phyloP scores from a whole-genome alignment of 441 rosid species.

The Adansonia gregorii region DNA sequence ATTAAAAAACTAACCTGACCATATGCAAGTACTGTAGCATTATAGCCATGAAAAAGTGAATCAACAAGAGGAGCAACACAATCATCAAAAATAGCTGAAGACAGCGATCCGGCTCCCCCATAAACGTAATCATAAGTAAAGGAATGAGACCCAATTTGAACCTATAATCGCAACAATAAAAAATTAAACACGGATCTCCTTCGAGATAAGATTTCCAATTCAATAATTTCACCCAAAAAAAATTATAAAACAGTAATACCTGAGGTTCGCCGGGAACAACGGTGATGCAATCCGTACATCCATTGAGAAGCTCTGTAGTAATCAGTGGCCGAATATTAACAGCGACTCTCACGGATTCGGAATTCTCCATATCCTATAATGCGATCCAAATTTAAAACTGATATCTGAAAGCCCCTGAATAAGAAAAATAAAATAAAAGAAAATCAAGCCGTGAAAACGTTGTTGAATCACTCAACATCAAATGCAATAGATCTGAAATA shows the following conservation, averaged over 20 bases:
- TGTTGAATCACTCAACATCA: neutral
- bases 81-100: slow-evolving; percentile 54
- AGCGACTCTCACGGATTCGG: slow-evolving; percentile 81
- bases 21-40: slow-evolving; percentile 94
- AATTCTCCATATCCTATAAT: slow-evolving; percentile 56
- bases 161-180: slow-evolving; percentile 42
- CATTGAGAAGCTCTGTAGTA: slow-evolving; percentile 81
- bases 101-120: slow-evolving; percentile 58
- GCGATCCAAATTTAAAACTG: neutral
- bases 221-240: neutral
- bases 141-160: slow-evolving; percentile 82
- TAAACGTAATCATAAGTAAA: slow-evolving; percentile 84
- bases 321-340: slow-evolving; percentile 88
- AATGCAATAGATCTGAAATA: slow-evolving; percentile 24
- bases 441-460: neutral
- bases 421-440: neutral
- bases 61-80: slow-evolving; percentile 89
- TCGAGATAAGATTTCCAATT: neutral
- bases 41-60: slow-evolving; percentile 81
- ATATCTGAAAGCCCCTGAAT: neutral
- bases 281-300: slow-evolving; percentile 89
- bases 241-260: slow-evolving; percentile 42
- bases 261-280: slow-evolving; percentile 83
- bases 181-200: neutral
- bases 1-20: slow-evolving; percentile 66